phyloP scores from a whole-genome alignment of 163 green algal genomes.

The Chlamydomonas reinhardtii region DNA sequence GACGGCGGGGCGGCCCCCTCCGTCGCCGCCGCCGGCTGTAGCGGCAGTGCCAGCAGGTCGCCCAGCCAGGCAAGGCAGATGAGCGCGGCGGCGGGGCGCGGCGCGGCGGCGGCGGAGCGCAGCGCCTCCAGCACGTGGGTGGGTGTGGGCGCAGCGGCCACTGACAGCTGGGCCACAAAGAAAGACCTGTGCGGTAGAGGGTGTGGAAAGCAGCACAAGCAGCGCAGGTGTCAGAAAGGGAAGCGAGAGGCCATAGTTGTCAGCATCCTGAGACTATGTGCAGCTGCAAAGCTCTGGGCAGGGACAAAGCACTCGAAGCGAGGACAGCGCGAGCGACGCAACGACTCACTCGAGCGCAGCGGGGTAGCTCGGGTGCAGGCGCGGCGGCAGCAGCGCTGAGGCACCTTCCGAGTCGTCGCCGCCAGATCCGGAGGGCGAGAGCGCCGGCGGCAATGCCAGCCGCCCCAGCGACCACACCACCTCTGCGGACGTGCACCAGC shows the following conservation, averaged over 20 bases:
- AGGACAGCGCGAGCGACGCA: too few species aligned
- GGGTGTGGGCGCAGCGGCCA: background rate
- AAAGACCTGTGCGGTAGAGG: background rate
- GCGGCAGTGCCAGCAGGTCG: background rate
- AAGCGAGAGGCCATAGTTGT: too few species aligned
- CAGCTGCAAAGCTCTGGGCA: too few species aligned
- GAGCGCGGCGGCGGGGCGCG: background rate
- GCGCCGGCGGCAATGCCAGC: background rate
- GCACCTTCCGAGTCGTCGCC: background rate
- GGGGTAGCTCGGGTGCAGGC: constrained; percentile 1
- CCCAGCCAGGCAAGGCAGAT: background rate
- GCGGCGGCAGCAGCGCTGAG: background rate
- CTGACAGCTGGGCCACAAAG: background rate
- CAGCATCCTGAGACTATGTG: too few species aligned
- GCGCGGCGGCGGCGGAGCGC: background rate
- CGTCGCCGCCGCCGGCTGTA: background rate
- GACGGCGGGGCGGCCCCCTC: background rate
- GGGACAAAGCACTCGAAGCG: too few species aligned
- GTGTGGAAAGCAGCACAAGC: too few species aligned
- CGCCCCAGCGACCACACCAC: constrained; percentile 22
- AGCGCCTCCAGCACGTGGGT: constrained; percentile 1
- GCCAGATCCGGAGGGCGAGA: background rate
- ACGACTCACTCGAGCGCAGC: constrained; percentile 7
- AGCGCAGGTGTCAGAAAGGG: too few species aligned
- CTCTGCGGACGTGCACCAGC: background rate